Conservation (phyloP, 495 filamentous ascomycete genomes). For the Tetracladium marchalianum region DNA sequence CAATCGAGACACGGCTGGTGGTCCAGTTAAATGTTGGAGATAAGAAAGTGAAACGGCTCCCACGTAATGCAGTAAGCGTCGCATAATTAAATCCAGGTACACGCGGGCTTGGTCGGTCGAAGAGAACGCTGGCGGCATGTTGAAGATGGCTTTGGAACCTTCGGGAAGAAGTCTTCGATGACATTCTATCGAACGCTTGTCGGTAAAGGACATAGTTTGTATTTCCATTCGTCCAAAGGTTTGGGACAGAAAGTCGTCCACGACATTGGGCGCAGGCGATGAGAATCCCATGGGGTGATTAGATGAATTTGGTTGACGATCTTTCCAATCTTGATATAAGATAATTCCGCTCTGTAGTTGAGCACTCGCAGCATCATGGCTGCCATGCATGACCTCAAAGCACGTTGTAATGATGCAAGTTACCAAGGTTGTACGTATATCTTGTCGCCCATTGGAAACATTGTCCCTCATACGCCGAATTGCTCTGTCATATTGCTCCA, state of each 20-base stretch:
- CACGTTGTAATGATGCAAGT: conserved; percentile 10
- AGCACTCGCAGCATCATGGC: conserved; percentile 7
- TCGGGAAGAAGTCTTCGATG: conserved; percentile 7
- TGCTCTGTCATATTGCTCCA: conserved; percentile 11
- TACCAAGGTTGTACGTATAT: conserved; percentile 9
- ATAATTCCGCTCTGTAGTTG: conserved; percentile 12
- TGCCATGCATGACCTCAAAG: conserved; percentile 12
- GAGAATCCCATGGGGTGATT: conserved; percentile 7
- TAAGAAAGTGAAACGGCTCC: not conserved
- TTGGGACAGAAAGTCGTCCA: conserved; percentile 13
- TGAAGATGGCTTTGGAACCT: not conserved
- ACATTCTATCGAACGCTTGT: not conserved
- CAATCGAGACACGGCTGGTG: conserved; percentile 6
- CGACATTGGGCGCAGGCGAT: conserved; percentile 4
- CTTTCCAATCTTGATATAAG: conserved; percentile 15
- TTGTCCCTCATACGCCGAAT: conserved; percentile 4
- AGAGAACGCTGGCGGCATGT: conserved; percentile 5
- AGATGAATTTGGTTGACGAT: not conserved
- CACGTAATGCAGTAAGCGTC: conserved; percentile 11
- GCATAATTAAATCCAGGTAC: conserved; percentile 12
- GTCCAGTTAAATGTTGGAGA: not conserved
- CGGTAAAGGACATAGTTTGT: conserved; percentile 10
- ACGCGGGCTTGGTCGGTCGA: conserved; percentile 5
- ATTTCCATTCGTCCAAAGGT: conserved; percentile 13
- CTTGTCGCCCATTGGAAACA: conserved; percentile 2